phyloP scores from a whole-genome alignment of 768 basidiomycete genomes.

The Tephrocybe rancida region DNA sequence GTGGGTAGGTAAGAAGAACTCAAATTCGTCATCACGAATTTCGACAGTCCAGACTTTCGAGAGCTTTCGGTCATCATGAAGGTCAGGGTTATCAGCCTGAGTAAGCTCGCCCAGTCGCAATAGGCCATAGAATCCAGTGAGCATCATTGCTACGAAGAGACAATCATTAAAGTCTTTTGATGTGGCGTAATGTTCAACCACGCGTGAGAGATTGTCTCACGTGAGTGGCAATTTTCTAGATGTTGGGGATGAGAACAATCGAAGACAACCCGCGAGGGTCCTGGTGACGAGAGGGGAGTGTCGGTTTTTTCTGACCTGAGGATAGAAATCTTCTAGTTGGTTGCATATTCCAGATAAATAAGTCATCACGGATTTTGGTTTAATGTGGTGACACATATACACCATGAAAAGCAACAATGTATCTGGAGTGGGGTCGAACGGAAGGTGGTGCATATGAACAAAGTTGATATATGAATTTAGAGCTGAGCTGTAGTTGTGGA shows the following conservation, averaged over 20 bases:
- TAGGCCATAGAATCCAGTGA: constrained; percentile 26
- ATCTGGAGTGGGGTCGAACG: constrained; percentile 36
- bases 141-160: constrained; percentile 30
- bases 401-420: constrained; percentile 36
- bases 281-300: constrained; percentile 21
- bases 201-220: not conserved
- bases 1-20: constrained; percentile 15
- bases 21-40: not conserved
- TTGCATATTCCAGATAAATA: constrained; percentile 42
- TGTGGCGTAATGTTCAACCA: too few relatives aligned
- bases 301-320: constrained; percentile 16
- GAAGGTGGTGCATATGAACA: constrained; percentile 25
- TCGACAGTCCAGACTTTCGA: not conserved
- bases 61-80: constrained; percentile 11
- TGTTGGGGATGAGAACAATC: constrained; percentile 11
- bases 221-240: constrained; percentile 25
- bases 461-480: too few relatives aligned
- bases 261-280: constrained; percentile 26
- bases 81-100: constrained; percentile 20
- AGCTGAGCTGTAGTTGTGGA: too few relatives aligned
- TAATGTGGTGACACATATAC: constrained; percentile 37
- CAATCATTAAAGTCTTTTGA: constrained; percentile 20
- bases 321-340: constrained; percentile 23
- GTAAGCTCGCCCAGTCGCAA: constrained; percentile 29
- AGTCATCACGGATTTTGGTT: constrained; percentile 31